A percentile compares a stretch with the other conserved stretches of the same genome.
Evolutionary conservation across 306 rosid genomes (phyloP).

Genomic region (Prinsepia uniflora): DNA sequence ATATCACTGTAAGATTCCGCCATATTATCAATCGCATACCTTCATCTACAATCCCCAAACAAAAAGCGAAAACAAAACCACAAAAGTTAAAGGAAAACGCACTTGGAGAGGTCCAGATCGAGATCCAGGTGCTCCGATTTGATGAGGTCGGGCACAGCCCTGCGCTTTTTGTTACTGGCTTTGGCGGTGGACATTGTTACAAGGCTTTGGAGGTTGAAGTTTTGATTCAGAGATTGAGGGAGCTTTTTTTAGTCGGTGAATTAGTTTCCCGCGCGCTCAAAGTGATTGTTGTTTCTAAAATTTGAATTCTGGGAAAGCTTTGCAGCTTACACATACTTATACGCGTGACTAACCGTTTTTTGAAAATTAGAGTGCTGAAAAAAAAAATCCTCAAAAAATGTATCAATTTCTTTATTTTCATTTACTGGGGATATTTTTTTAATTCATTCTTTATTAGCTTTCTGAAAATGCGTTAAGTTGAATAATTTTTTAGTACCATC

Average conservation of each 20-base stretch:
- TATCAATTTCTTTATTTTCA: too few species aligned
- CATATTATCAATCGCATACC: constrained; percentile 14
- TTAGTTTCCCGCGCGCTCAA: constrained; percentile 1
- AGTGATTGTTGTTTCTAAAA: neutral
- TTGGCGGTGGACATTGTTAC: constrained; percentile 53
- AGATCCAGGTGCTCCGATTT: constrained; percentile 47
- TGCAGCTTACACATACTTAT: neutral
- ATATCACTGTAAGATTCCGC: constrained; percentile 52
- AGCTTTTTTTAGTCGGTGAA: neutral
- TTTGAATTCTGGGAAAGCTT: neutral
- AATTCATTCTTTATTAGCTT: too few species aligned
- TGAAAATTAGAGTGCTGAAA: too few species aligned
- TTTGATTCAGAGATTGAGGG: constrained; percentile 2
- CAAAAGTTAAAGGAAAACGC: constrained; percentile 18
- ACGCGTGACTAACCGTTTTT: neutral
- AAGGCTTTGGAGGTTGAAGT: constrained; percentile 4
- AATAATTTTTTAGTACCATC: too few species aligned
- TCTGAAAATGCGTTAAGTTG: too few species aligned
- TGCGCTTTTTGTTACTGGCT: constrained; percentile 49
- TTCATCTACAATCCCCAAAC: neutral
- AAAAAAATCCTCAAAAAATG: too few species aligned
- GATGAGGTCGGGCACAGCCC: constrained; percentile 38
- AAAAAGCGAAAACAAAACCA: neutral
- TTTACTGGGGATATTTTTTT: too few species aligned
- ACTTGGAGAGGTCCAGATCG: constrained; percentile 73